Conservation (phyloP, 2,329 filamentous ascomycete species). For the Tolypocladium sp. region DNA sequence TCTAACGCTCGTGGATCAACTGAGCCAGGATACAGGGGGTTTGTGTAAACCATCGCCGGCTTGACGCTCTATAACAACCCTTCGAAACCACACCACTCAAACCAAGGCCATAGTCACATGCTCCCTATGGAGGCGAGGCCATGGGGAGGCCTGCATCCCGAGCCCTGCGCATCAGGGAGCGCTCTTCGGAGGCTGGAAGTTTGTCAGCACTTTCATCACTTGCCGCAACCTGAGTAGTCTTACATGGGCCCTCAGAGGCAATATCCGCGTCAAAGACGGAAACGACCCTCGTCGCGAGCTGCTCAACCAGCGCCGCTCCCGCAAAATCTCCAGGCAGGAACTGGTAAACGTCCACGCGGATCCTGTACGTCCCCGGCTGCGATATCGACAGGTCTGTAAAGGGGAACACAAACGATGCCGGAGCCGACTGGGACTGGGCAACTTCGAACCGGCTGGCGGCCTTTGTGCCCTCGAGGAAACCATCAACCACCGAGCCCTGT, state of each 20-base stretch:
- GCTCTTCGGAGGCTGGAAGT: conserved; percentile 5
- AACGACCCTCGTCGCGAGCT: conserved; percentile 10
- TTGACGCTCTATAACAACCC: not conserved
- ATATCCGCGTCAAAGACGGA: conserved; percentile 4
- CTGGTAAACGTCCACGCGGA: conserved; percentile 19
- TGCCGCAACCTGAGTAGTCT: conserved; percentile 2
- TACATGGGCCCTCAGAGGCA: conserved; percentile 5
- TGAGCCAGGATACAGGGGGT: not conserved
- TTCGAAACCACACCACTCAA: not conserved
- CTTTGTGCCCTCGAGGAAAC: conserved; percentile 9
- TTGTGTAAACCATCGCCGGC: not conserved
- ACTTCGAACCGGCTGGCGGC: conserved; percentile 9
- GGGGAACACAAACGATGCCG: conserved; percentile 11
- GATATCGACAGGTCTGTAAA: conserved; percentile 16
- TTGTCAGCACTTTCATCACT: not conserved
- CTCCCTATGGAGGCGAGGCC: not conserved
- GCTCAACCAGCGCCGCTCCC: conserved; percentile 6
- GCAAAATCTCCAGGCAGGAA: conserved; percentile 5
- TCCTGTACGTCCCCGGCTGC: conserved; percentile 11
- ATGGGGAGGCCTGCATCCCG: conserved; percentile 6
- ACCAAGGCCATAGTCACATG: not conserved
- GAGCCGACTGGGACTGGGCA: not conserved
- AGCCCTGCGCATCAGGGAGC: conserved; percentile 1
- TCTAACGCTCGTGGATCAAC: not conserved
- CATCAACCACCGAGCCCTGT: conserved; percentile 9